These are phyloP conservation scores for Phaeoacremonium minimum DNA, from an alignment of 2,329 filamentous ascomycete genomes.

Conservation along the genomic window DNA sequence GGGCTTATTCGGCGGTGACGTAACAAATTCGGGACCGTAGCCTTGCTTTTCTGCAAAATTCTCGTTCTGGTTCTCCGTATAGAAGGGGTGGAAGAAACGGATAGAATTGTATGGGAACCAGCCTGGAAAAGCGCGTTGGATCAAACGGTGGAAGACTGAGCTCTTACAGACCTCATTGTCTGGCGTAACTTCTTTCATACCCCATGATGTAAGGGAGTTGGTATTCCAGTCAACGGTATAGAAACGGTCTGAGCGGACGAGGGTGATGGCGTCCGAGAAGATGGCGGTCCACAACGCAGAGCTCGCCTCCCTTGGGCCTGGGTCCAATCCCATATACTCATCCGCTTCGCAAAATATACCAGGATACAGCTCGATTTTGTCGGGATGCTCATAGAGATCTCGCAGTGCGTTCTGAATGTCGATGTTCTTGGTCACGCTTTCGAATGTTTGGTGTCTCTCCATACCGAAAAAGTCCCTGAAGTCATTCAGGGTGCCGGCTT, in stretches of 20 bases:
- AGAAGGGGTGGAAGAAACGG: conserved; percentile 75
- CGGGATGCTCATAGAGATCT: conserved; percentile 57
- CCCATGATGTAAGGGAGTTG: conserved; percentile 36
- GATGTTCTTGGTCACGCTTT: conserved; percentile 52
- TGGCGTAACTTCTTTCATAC: conserved; percentile 32
- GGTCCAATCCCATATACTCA: conserved; percentile 71
- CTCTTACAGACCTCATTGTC: conserved; percentile 52
- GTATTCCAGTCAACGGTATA: conserved; percentile 46
- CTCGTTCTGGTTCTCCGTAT: too few species aligned
- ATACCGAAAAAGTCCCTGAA: conserved; percentile 61
- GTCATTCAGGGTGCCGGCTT: conserved; percentile 58
- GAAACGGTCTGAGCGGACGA: conserved; percentile 57
- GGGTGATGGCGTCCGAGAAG: conserved; percentile 54
- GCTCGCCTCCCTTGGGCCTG: conserved; percentile 70
- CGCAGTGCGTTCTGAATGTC: conserved; percentile 52
- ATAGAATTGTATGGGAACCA: conserved; percentile 75
- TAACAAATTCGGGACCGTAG: too few species aligned
- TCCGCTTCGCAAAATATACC: conserved; percentile 59
- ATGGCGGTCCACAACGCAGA: conserved; percentile 60
- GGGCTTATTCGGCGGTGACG: too few species aligned
- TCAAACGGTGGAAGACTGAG: conserved; percentile 80
- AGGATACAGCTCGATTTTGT: conserved; percentile 66
- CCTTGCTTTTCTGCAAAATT: too few species aligned
- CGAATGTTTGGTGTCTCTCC: conserved; percentile 50
- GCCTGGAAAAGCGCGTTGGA: conserved; percentile 73